Evolutionary conservation across 2,329 filamentous ascomycete genomes (phyloP).

Genomic region (Helminthosporium solani): DNA sequence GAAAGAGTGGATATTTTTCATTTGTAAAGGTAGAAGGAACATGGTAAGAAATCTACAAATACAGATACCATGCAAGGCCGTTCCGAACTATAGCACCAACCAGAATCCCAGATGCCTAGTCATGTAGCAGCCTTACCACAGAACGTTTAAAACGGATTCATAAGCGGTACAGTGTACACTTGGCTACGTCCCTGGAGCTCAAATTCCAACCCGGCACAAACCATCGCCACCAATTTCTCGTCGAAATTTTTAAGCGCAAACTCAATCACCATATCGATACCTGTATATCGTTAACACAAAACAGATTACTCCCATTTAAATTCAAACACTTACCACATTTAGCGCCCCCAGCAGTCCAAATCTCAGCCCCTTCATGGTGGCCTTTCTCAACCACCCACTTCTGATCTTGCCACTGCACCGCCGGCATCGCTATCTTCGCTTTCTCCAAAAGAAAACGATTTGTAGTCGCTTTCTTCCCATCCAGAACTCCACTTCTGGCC

Average conservation of each 20-base stretch:
- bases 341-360: conserved; percentile 45
- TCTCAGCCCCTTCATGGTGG: conserved; percentile 33
- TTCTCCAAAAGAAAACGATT: conserved; percentile 35
- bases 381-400: conserved; percentile 42
- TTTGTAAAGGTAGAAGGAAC: no score
- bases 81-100: no score
- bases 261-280: conserved; percentile 28
- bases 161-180: conserved; percentile 8
- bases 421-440: conserved; percentile 33
- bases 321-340: conserved; percentile 37
- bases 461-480: conserved; percentile 44
- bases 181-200: conserved; percentile 16
- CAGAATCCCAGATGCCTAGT: background rate
- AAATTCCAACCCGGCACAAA: conserved; percentile 22
- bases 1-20: no score
- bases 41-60: no score
- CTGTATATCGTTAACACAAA: conserved; percentile 8
- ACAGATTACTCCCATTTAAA: no score
- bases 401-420: conserved; percentile 43
- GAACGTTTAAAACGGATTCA: background rate
- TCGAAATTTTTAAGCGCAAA: conserved; percentile 23
- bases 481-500: conserved; percentile 39
- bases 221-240: conserved; percentile 15
- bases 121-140: no score
- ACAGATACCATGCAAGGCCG: no score